phyloP scores from a whole-genome alignment of 495 filamentous ascomycete genomes.

The Aspergillus sclerotioniger region DNA sequence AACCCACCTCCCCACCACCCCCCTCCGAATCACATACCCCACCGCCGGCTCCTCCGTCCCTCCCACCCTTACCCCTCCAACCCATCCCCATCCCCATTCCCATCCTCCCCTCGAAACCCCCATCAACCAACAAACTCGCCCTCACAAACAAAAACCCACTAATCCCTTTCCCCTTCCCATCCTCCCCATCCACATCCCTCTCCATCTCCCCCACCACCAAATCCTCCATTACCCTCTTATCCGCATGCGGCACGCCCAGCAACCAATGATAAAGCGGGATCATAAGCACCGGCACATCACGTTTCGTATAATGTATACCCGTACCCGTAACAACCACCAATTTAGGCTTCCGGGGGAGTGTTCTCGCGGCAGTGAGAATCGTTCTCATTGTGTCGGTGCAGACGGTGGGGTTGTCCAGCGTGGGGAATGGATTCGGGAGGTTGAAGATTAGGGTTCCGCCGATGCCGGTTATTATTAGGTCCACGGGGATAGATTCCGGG shows the following conservation, averaged over 20 bases:
- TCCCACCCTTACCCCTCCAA: too few relatives aligned
- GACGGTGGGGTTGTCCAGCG: slow-evolving; percentile 54
- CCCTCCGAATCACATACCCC: too few relatives aligned
- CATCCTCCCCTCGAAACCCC: too few relatives aligned
- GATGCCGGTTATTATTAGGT: slow-evolving; percentile 33
- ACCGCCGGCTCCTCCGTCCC: too few relatives aligned
- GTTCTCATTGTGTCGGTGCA: slow-evolving; percentile 50
- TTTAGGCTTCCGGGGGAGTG: slow-evolving; percentile 32
- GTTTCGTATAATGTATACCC: slow-evolving; percentile 33
- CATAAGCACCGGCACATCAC: slow-evolving; percentile 53
- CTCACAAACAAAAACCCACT: too few relatives aligned
- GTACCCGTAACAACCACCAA: slow-evolving; percentile 55
- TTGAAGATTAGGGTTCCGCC: slow-evolving; percentile 29
- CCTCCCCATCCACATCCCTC: slow-evolving; percentile 19
- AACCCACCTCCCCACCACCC: too few relatives aligned
- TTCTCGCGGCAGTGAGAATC: slow-evolving; percentile 43
- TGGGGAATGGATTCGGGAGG: slow-evolving; percentile 22
- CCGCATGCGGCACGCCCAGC: slow-evolving; percentile 50
- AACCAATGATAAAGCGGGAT: slow-evolving; percentile 51
- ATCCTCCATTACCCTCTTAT: slow-evolving; percentile 62
- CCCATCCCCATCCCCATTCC: too few relatives aligned
- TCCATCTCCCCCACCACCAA: slow-evolving; percentile 32
- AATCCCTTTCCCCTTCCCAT: slow-evolving; percentile 12
- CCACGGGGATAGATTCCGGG: slow-evolving; percentile 15
- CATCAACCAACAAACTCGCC: too few relatives aligned